These are phyloP conservation scores for Mycosarcoma maydis DNA, from an alignment of 1,284 basidiomycete genomes.

Conservation along the genomic window DNA sequence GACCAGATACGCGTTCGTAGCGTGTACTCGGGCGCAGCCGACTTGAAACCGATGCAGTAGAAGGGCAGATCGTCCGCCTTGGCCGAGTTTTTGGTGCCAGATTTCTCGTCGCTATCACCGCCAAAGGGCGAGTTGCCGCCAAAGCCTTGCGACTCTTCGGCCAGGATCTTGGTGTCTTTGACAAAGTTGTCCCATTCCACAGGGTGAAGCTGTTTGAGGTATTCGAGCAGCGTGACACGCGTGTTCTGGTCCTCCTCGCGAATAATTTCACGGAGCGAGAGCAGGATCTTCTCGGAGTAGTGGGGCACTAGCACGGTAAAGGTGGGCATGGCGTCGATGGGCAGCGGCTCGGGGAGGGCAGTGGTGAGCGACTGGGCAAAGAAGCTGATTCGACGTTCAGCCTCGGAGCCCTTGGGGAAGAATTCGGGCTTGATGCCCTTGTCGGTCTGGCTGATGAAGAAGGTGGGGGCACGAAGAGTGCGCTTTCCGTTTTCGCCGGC, in stretches of 20 bases:
- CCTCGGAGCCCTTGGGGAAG: slow-evolving; percentile 67
- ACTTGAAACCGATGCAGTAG: slow-evolving; percentile 99
- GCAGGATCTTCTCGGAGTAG: slow-evolving; percentile 67
- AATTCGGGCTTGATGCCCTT: slow-evolving; percentile 66
- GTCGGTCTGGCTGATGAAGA: slow-evolving; percentile 67
- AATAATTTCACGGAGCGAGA: slow-evolving; percentile 67
- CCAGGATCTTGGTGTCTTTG: slow-evolving; percentile 98
- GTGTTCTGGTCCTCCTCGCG: slow-evolving; percentile 68
- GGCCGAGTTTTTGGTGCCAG: slow-evolving; percentile 55
- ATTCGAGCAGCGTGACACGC: slow-evolving; percentile 66
- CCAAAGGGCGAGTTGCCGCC: slow-evolving; percentile 80
- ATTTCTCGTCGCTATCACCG: slow-evolving; percentile 70
- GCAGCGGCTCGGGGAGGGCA: slow-evolving; percentile 63
- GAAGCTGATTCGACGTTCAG: slow-evolving; percentile 67
- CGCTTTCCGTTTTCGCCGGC: slow-evolving; percentile 66
- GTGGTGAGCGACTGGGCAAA: slow-evolving; percentile 67
- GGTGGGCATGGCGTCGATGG: slow-evolving; percentile 67
- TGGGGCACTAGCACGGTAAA: slow-evolving; percentile 67
- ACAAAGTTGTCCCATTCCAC: slow-evolving; percentile 99
- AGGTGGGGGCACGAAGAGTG: slow-evolving; percentile 66
- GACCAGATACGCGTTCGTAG: slow-evolving; percentile 99
- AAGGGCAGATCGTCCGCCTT: slow-evolving; percentile 90
- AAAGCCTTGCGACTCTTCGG: slow-evolving; percentile 90
- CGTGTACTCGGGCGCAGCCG: slow-evolving; percentile 96
- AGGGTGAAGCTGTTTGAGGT: slow-evolving; percentile 96